phyloP scores from a whole-genome alignment of 2,329 filamentous ascomycete genomes.

The Penicillium oxalicum region DNA sequence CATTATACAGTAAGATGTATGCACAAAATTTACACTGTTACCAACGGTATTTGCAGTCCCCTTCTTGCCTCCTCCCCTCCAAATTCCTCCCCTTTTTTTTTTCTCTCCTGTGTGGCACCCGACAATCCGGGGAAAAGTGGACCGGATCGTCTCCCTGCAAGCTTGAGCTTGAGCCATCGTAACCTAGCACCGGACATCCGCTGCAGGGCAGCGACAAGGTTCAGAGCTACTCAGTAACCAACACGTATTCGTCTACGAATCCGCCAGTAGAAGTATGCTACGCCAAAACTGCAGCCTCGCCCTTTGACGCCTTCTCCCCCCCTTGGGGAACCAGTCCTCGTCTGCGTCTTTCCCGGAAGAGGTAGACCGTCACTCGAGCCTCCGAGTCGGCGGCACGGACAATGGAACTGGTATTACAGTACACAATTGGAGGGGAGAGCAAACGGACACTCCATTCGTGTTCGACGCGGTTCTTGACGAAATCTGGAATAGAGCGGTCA shows the following conservation, averaged over 20 bases:
- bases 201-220: conserved; percentile 22
- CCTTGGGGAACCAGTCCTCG: not conserved
- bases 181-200: conserved; percentile 23
- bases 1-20: too few species aligned
- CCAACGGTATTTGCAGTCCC: too few species aligned
- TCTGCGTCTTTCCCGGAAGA: not conserved
- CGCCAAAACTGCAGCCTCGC: not conserved
- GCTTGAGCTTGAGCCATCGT: not conserved
- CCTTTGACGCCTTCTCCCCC: not conserved
- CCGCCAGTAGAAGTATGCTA: not conserved
- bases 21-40: too few species aligned
- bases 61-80: too few species aligned
- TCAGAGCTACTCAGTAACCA: conserved; percentile 2
- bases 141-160: conserved; percentile 18
- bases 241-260: conserved; percentile 4
- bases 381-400: too few species aligned
- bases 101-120: conserved; percentile 4
- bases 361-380: conserved; percentile 7
- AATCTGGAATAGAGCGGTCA: too few species aligned
- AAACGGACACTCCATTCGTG: too few species aligned
- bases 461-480: too few species aligned
- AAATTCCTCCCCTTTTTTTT: too few species aligned
- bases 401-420: too few species aligned
- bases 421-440: too few species aligned
- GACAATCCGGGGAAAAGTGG: conserved; percentile 26